Evolutionary conservation across 371 early-diverging fungal genomes (phyloP), one percentile per base, ranked within the genome.

Genomic region (Saksenaea oblongispora): DNA sequence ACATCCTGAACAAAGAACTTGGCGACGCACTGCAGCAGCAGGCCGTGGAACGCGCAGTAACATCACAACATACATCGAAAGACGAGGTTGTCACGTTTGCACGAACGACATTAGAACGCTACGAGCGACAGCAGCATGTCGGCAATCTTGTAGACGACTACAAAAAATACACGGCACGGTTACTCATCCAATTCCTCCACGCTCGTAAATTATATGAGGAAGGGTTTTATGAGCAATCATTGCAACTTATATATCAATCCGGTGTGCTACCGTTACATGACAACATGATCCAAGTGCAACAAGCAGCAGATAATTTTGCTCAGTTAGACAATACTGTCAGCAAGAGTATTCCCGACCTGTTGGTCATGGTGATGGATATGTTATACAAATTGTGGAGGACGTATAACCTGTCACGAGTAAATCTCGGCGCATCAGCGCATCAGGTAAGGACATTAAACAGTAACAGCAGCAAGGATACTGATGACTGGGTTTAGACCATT

Each of bases 311-410:
- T 17, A 80, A 79, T 4, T 88, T 94, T 61, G 71, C 80, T 34
- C 62, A 58, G 1, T 67, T 92, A 58, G 91, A 92, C 56, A 92
- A 90, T 34, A 70, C 76, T 13, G 86, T 96, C 17, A 83, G 86
- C 24, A 85, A 89, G 42, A 90, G 88, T 72, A 75, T 95, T 62
- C 91, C 97, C 15, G 86, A 91, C 31, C 66, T 95, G 11, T 70
- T 96, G 27, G 64, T 93, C 41, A 81, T 84, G 64, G 82, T 89
- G 0, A 91, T 92, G 88, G 87, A 87, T 35, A 84, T 85, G 56
- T 62, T 94, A 17, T 77, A 84, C 37, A 80, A 85, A 54, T 64
- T 64, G 3, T 79, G 70, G 67, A 56, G 17, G 8, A 28, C 53
- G 7, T 65, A 58, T 24, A 62, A 56, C 11, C 55, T 58, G 18